Percentiles rank a stretch among this genome's conserved stretches.
Conservation (phyloP, 495 filamentous ascomycete species). For the Lepidopterella palustris region DNA sequence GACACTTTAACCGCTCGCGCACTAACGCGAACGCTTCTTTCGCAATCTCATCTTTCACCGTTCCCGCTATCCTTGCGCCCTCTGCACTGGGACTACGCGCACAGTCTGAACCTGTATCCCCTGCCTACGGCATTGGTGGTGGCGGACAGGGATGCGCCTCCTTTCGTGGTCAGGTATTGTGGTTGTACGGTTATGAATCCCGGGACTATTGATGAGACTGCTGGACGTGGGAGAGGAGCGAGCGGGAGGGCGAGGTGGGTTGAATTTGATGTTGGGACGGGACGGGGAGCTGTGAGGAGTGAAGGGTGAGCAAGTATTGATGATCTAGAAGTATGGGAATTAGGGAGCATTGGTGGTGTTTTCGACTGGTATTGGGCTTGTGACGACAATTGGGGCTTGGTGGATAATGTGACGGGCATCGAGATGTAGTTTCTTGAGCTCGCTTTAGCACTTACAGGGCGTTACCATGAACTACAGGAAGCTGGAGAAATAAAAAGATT, state of each 20-base stretch:
- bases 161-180: constrained; percentile 85
- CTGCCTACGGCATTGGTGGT: constrained; percentile 77
- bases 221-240: constrained; percentile 46
- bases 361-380: too few relatives aligned
- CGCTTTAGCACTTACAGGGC: too few relatives aligned
- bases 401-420: too few relatives aligned
- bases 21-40: constrained; percentile 85
- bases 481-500: too few relatives aligned
- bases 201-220: constrained; percentile 60
- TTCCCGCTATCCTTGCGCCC: constrained; percentile 73
- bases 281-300: constrained; percentile 44
- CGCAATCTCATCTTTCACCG: constrained; percentile 81
- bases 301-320: constrained; percentile 22
- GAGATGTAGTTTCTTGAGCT: too few relatives aligned
- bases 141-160: constrained; percentile 68
- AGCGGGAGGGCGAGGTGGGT: constrained; percentile 60
- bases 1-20: constrained; percentile 59
- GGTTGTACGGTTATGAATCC: constrained; percentile 97
- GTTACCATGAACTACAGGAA: too few relatives aligned
- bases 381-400: too few relatives aligned
- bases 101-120: constrained; percentile 73
- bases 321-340: too few relatives aligned
- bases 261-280: constrained; percentile 67
- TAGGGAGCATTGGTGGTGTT: too few relatives aligned
- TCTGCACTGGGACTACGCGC: constrained; percentile 79